Base-by-base conservation (phyloP, 768 basidiomycete species). In the Leucosporidium yakuticum region DNA sequence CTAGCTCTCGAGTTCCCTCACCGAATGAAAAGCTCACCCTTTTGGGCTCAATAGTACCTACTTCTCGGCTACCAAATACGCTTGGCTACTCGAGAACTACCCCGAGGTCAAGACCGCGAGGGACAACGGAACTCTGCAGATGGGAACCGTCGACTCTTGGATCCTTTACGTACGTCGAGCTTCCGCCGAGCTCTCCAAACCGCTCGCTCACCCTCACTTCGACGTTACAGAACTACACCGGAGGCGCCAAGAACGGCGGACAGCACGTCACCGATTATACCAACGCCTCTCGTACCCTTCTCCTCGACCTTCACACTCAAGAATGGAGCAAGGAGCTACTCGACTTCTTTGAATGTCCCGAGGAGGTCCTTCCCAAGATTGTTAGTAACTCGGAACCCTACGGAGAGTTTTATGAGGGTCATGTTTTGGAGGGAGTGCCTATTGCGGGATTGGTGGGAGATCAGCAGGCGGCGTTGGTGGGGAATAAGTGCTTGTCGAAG, bases 91-190 rank as follows among this genome's bases (percentile, higher is more conserved):
- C 69, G 89, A 95, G 77, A 86, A 97, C 77, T 80, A 88, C 76
- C 82, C 83, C 5, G 85, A 86, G 36, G 91, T 98, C 63, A 79
- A 82, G 44, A 82, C 84, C 53, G 94, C 96, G 0, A 87, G 93
- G 76, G 85, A 88, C 49, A 80, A 84, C 48, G 91, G 91, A 78
- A 84, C 90, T 68, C 83, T 98, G 19, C 80, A 87, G 27, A 93
- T 97, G 76, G 96, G 96, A 29, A 99, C 96, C 3, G 88, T 99
- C 62, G 96, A 99, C 79, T 92, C 91, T 36, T 99, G 95, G 95
- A 84, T 99, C 56, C 85, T 87, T 74, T 97, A 92, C 79, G 91
- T 93, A 76, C 32, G 74, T 8, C 76, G 23, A 44, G 39, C 47
- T 12, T 14, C 25, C 36, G 39, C 20, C 34, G 15, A 27, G 31